A percentile compares a stretch with the other conserved stretches of the same genome.
These are phyloP conservation scores for Xylaria intraflava DNA, from an alignment of 495 filamentous ascomycete species.

Conservation along the genomic window DNA sequence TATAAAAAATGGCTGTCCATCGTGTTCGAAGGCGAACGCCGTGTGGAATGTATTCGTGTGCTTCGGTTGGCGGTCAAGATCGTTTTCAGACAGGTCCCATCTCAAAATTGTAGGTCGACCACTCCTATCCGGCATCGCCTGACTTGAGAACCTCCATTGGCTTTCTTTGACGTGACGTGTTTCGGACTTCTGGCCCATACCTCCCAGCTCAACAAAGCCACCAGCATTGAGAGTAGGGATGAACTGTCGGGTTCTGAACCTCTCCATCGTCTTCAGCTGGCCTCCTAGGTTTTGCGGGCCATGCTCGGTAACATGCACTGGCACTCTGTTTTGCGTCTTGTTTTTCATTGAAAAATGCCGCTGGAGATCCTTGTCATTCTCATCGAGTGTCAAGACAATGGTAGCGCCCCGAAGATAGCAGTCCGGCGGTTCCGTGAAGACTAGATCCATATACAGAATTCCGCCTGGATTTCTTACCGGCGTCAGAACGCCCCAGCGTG, in stretches of 20 bases:
- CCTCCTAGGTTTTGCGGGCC: not conserved
- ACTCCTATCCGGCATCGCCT: not conserved
- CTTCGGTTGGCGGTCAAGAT: not conserved
- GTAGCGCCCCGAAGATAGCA: slow-evolving; percentile 23
- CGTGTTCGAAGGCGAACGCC: slow-evolving; percentile 14
- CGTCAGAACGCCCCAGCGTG: slow-evolving; percentile 25
- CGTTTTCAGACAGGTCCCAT: slow-evolving; percentile 13
- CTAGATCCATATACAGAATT: slow-evolving; percentile 29
- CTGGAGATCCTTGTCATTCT: not conserved
- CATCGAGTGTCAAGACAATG: slow-evolving; percentile 21
- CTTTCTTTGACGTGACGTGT: not conserved
- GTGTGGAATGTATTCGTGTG: slow-evolving; percentile 12
- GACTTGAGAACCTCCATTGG: not conserved
- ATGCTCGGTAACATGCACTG: not conserved
- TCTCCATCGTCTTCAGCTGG: not conserved
- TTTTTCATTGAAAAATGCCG: not conserved
- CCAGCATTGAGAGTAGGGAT: not conserved
- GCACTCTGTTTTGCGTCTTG: not conserved
- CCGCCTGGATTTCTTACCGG: slow-evolving; percentile 16
- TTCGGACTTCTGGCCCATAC: not conserved
- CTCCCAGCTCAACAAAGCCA: not conserved
- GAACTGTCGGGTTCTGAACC: not conserved
- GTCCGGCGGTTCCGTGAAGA: slow-evolving; percentile 18
- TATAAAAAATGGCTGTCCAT: slow-evolving; percentile 8
- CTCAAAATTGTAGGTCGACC: not conserved